These are phyloP conservation scores for Mycena venus DNA, from an alignment of 768 basidiomycete species.

Conservation along the genomic window DNA sequence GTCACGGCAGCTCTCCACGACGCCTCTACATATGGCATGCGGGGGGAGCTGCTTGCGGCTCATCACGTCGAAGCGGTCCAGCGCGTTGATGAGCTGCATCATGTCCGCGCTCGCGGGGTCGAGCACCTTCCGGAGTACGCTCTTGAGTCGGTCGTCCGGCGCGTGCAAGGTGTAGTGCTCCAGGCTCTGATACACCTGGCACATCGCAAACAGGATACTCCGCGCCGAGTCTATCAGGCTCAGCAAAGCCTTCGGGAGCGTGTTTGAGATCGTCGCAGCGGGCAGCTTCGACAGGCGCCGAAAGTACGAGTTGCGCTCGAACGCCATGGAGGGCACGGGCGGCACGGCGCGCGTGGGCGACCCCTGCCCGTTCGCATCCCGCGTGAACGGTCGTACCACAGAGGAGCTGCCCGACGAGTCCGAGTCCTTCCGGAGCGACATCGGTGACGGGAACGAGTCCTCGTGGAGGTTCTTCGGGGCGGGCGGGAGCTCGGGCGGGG, in stretches of 20 bases:
- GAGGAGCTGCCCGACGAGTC: conserved; percentile 51
- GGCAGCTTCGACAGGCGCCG: conserved; percentile 88
- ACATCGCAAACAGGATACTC: conserved; percentile 91
- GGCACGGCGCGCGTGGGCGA: conserved; percentile 55
- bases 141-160: conserved; percentile 85
- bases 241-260: conserved; percentile 78
- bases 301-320: conserved; percentile 94
- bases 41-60: conserved; percentile 79
- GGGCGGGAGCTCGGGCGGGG: conserved; percentile 38
- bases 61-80: conserved; percentile 92
- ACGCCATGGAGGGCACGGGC: conserved; percentile 73
- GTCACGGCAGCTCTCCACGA: conserved; percentile 89
- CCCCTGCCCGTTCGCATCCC: conserved; percentile 34
- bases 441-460: conserved; percentile 52
- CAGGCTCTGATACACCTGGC: conserved; percentile 91
- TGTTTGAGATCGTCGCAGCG: conserved; percentile 66
- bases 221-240: conserved; percentile 89
- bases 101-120: conserved; percentile 88
- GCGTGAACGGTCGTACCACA: conserved; percentile 38
- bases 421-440: conserved; percentile 63
- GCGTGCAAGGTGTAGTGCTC: conserved; percentile 90
- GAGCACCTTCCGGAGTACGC: conserved; percentile 85
- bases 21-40: conserved; percentile 76
- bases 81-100: conserved; percentile 84
- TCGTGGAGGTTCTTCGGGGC: conserved; percentile 42